These are phyloP conservation scores for Trametes sp. DNA, from an alignment of 1,284 basidiomycete genomes.

Conservation along the genomic window DNA sequence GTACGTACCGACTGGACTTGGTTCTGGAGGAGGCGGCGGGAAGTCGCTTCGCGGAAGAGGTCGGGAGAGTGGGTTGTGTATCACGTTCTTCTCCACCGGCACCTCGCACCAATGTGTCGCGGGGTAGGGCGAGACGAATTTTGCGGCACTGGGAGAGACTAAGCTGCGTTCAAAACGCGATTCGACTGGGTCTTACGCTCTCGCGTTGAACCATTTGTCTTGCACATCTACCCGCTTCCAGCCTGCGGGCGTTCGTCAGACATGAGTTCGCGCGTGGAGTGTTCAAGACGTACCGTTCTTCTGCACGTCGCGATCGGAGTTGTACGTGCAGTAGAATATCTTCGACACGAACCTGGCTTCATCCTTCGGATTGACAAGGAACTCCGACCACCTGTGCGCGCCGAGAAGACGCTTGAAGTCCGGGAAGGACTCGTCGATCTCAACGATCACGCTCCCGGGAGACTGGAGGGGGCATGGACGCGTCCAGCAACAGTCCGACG, in stretches of 20 bases:
- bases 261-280: not conserved
- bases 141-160: constrained; percentile 34
- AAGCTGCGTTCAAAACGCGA: not conserved
- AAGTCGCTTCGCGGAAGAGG: constrained; percentile 54
- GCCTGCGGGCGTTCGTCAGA: constrained; percentile 47
- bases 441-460: constrained; percentile 68
- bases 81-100: constrained; percentile 58
- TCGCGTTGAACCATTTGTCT: constrained; percentile 57
- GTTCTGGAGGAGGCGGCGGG: constrained; percentile 22
- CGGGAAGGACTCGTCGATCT: constrained; percentile 53
- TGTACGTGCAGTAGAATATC: constrained; percentile 64
- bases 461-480: constrained; percentile 49
- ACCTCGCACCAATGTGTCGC: constrained; percentile 57
- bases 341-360: constrained; percentile 51
- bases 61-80: constrained; percentile 63
- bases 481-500: constrained; percentile 9
- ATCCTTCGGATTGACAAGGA: constrained; percentile 56
- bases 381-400: constrained; percentile 67
- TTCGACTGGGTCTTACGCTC: constrained; percentile 11
- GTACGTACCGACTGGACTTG: constrained; percentile 18
- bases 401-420: constrained; percentile 62
- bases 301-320: constrained; percentile 53
- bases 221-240: constrained; percentile 69
- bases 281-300: constrained; percentile 48
- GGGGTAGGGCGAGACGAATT: constrained; percentile 62